Percentiles rank a stretch among this genome's conserved stretches.
Evolutionary conservation across 2,329 filamentous ascomycete species (phyloP).

Genomic region (Lecanosticta acicola): DNA sequence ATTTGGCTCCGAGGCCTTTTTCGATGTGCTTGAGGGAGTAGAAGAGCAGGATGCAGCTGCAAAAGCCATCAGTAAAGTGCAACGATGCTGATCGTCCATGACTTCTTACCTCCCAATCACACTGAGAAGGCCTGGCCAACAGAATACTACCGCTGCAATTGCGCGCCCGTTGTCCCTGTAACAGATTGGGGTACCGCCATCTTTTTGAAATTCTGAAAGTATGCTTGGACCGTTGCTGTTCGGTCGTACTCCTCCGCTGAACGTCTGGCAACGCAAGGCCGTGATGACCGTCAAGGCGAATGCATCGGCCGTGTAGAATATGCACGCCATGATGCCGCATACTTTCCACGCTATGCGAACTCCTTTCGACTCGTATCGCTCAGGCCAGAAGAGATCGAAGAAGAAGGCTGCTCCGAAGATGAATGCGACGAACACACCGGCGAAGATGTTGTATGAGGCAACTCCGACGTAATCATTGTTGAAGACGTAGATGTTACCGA

Average conservation of each 20-base stretch:
- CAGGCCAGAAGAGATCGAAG: constrained; percentile 58
- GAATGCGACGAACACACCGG: constrained; percentile 52
- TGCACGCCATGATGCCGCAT: constrained; percentile 44
- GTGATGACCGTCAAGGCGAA: constrained; percentile 50
- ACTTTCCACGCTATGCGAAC: constrained; percentile 53
- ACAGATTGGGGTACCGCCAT: constrained; percentile 36
- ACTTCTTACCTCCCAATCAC: constrained; percentile 42
- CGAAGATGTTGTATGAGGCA: constrained; percentile 54
- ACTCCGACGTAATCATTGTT: constrained; percentile 54
- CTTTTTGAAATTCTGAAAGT: constrained; percentile 30
- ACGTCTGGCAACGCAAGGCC: constrained; percentile 41
- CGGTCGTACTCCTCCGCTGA: constrained; percentile 26
- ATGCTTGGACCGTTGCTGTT: neutral
- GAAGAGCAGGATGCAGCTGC: constrained; percentile 38
- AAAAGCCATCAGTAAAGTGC: neutral
- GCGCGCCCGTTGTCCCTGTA: constrained; percentile 49
- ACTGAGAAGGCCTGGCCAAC: constrained; percentile 49
- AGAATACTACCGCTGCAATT: constrained; percentile 48
- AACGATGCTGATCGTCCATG: neutral
- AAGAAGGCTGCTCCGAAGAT: constrained; percentile 57
- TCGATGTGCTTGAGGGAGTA: constrained; percentile 37
- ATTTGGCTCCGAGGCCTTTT: constrained; percentile 34
- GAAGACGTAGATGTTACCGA: constrained; percentile 40
- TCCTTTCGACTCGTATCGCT: constrained; percentile 44
- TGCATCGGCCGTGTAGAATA: constrained; percentile 45